Evolutionary conservation across 1,139 yeast species (phyloP), one percentile per base, ranked within the genome.

Genomic region (Pichia terricola): DNA sequence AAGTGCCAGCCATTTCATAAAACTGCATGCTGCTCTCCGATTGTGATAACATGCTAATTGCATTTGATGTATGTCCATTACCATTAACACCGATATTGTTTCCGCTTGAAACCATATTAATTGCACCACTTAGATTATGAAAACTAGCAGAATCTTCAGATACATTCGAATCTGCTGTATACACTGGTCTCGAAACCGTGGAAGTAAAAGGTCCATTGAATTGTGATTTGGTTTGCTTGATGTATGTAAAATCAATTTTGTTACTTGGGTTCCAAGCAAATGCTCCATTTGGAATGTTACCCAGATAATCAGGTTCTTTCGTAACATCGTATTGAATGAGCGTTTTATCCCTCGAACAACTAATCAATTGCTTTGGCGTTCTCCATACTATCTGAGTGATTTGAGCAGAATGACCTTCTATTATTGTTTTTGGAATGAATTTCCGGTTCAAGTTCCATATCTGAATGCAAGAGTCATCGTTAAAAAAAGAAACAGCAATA

Each of bases 371-470:
- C 37, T 67, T 66, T 2, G 77, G 74, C 35, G 71, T 67, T 27
- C 74, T 69, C 69, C 74, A 77, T 27, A 58, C 53, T 2, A 78
- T 51, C 3, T 77, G 81, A 0, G 80, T 71, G 1, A 77, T 69
- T 28, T 69, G 69, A 25, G 69, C 70, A 0, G 67, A 48, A 53
- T 79, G 84, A 10, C 64, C 57, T 40, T 76, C 79, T 34, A 86
- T 66, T 4, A 80, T 71, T 55, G 81, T 78, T 42, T 74, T 72
- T 0, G 98, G 96, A 11, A 89, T 75, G 57, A 74, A 81, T 52
- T 81, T 85, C 48, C 96, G 68, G 38, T 73, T 72, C 40, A 89
- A 67, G 42, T 81, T 79, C 75, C 87, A 91, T 3, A 87, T 72
- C 37, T 83, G 78, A 5, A 87, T 72, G 25, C 79, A 73, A 9